Evolutionary conservation across 768 basidiomycete species (phyloP), one percentile per base, ranked within the genome.

Genomic region (Crucibulum laeve): DNA sequence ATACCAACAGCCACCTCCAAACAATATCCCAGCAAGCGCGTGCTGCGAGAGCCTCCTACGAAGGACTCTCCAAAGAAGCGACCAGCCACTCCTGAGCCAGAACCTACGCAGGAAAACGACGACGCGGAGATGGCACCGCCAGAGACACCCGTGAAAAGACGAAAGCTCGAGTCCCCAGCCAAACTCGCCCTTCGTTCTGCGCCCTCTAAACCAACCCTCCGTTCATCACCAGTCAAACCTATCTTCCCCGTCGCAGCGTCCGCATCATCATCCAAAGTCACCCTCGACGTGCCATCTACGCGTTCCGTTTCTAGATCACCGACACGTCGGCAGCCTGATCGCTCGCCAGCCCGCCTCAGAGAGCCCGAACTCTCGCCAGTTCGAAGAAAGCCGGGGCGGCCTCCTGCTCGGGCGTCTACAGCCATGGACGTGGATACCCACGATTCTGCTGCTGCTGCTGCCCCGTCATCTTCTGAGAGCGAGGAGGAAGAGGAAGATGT

Each of bases 91-190:
- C 39, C 44, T 5, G 15, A 13, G 5, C 30, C 47, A 17, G 14
- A 5, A 3, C 44, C 38, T 22, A 30, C 25, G 4, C 14, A 25
- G 19, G 47, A 48, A 25, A 30, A 32, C 15, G 4, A 11, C 30
- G 18, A 14, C 18, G 35, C 38, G n/a, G 44, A 34, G 4, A 10
- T 22, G 14, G 10, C 26, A 15, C 23, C 43, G 13, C 48, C 48
- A 5, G 43, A 45, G 28, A 48, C 47, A 42, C 47, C 47, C 2
- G 44, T 43, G 2, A 48, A 48, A 26, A 45, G 26, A 25, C 30
- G 48, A 23, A 33, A 32, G 22, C 22, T 45, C 3, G 47, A 44
- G 5, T 30, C 38, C 14, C 18, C 26, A 11, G 24, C 42, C 5
- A 21, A 11, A 11, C 11, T 36, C 19, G 39, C 14, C 14, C 13